phyloP scores from a whole-genome alignment of 768 basidiomycete species.

The Collybia mongolica region DNA sequence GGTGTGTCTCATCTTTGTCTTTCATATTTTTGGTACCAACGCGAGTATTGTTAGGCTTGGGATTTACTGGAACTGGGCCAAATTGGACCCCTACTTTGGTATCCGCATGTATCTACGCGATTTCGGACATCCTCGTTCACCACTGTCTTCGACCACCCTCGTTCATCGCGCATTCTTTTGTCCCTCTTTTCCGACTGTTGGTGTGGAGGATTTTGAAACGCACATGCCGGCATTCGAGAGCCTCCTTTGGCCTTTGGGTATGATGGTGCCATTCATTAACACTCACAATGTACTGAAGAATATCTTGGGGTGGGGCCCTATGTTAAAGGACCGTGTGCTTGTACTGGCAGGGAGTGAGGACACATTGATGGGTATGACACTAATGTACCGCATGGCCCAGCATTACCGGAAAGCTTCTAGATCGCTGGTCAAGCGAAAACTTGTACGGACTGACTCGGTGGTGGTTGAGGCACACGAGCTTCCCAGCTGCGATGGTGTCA shows the following conservation, averaged over 20 bases:
- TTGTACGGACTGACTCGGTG: background rate
- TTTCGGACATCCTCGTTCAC: constrained; percentile 9
- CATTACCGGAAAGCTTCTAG: constrained; percentile 2
- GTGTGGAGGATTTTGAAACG: constrained; percentile 3
- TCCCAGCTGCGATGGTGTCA: background rate
- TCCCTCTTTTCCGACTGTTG: background rate
- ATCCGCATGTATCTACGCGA: constrained; percentile 7
- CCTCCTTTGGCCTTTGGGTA: constrained; percentile 12
- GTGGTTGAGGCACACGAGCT: background rate
- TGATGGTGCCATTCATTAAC: constrained; percentile 14
- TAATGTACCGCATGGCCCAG: constrained; percentile 10
- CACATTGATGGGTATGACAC: constrained; percentile 8
- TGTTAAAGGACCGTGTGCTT: background rate
- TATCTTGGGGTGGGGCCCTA: constrained; percentile 1
- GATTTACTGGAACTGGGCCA: constrained; percentile 8
- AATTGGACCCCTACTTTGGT: constrained; percentile 3
- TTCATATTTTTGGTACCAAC: background rate
- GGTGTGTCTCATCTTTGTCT: background rate
- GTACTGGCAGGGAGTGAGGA: constrained; percentile 9
- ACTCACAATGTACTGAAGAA: constrained; percentile 6
- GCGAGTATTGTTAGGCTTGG: background rate
- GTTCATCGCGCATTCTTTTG: constrained; percentile 14
- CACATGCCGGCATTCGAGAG: constrained; percentile 13
- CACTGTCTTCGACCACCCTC: constrained; percentile 8
- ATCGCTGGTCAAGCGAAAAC: constrained; percentile 1